Percentiles rank a stretch among this genome's conserved stretches.
phyloP scores from a whole-genome alignment of 1,284 basidiomycete species.

The Ceratobasidium sp. region DNA sequence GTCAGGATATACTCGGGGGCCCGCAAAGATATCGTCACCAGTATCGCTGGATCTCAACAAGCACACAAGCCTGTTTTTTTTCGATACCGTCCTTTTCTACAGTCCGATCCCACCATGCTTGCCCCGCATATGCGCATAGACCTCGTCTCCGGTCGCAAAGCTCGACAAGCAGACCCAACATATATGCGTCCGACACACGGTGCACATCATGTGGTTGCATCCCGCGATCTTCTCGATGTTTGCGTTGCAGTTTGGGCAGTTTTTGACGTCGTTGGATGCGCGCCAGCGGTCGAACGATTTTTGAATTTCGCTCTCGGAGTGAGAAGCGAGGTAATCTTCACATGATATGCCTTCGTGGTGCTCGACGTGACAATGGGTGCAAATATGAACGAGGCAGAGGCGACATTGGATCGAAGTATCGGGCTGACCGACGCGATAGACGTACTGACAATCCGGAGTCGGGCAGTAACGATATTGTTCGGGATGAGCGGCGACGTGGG shows the following conservation, averaged over 20 bases:
- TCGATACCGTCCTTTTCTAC: conserved; percentile 13
- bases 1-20: no score
- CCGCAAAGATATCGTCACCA: conserved; percentile 26
- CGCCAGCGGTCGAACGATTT: conserved; percentile 72
- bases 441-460: conserved; percentile 55
- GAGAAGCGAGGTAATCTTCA: conserved; percentile 62
- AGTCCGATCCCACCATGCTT: conserved; percentile 68
- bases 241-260: conserved; percentile 75
- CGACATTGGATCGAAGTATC: conserved; percentile 76
- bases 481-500: conserved; percentile 61
- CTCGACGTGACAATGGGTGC: conserved; percentile 73
- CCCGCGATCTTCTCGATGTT: conserved; percentile 78
- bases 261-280: conserved; percentile 71
- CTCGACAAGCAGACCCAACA: conserved; percentile 81
- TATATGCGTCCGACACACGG: conserved; percentile 76
- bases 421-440: conserved; percentile 60
- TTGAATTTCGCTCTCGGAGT: conserved; percentile 62
- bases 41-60: conserved; percentile 45
- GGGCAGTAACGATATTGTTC: conserved; percentile 67
- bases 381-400: conserved; percentile 76
- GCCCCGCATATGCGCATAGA: conserved; percentile 72
- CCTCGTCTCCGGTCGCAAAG: conserved; percentile 70
- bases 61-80: conserved; percentile 19
- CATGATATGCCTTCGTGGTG: conserved; percentile 77
- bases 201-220: conserved; percentile 83